Base-by-base conservation (phyloP, 1,284 basidiomycete species). In the Cutaneotrichosporon cutaneum region DNA sequence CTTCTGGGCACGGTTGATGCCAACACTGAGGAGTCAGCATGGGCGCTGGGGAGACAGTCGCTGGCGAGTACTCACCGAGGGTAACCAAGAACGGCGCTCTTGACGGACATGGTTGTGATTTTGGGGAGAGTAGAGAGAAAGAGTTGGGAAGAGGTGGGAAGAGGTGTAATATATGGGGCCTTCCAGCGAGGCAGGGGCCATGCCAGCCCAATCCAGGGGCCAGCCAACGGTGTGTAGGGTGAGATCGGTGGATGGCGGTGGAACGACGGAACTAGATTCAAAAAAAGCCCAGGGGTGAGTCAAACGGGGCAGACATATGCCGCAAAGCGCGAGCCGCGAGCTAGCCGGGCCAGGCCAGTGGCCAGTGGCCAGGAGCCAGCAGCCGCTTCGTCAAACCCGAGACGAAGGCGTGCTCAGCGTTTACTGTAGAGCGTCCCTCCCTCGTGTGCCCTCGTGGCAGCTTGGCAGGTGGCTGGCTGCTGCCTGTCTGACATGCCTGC, bases 1-100 rank as follows among this genome's bases (percentile, higher is more conserved):
- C 85, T 99, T 99, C 73, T 96, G 88, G 84, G 98, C 94, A 84
- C 94, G 91, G 83, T 93, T 90, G 64, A 72, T 73, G 89, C 94
- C 94, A 81, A 99, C 96, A 77, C 95, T 47, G 22, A 6, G 14
- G 24, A 47, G 45, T 47, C 22, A 47, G 21, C 51, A 48, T 50
- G 45, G 18, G 4, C 39, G n/a, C 16, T 42, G 8, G 16, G 18
- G 18, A n/a, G 18, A 2, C 44, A n/a, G 26, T 56, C 22, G 7
- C n/a, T 27, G 24, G 9, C 24, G 14, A 22, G n/a, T 33, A 56
- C 55, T 47, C 14, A 47, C 45, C 45, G 91, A 77, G 95, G 95
- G 84, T 94, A 98, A 77, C 96, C 96, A 77, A 98, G 89, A 73
- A 94, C 90, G 76, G 90, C 91, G 71, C 92, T 94, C 61, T 77